These are phyloP conservation scores for Yamadazyma atlantica DNA, from an alignment of 1,139 yeast species.

Conservation along the genomic window DNA sequence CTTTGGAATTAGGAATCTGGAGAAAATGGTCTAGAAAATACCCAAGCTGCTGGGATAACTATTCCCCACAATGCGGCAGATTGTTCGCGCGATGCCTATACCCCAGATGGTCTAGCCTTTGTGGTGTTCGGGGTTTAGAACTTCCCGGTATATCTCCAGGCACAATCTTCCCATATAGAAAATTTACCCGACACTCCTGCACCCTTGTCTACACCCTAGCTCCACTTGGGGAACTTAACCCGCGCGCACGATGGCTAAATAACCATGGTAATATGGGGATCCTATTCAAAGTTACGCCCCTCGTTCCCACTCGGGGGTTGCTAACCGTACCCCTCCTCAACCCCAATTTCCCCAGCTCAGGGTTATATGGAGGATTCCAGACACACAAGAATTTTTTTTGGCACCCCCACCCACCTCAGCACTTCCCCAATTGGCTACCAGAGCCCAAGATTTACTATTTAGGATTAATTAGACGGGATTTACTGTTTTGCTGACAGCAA, in stretches of 20 bases:
- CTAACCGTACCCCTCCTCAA: constrained; percentile 2
- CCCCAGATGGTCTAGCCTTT: no score
- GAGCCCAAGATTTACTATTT: constrained; percentile 1
- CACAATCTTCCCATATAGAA: neutral
- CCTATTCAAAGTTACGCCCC: no score
- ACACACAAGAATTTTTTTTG: neutral
- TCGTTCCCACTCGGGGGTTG: neutral
- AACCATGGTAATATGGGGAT: neutral
- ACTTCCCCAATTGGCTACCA: neutral
- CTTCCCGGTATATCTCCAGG: neutral
- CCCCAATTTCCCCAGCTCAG: neutral
- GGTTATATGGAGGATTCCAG: neutral
- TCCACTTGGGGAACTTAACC: neutral
- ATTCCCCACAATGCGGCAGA: no score
- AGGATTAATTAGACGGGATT: constrained; percentile 2
- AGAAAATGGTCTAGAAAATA: no score
- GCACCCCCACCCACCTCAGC: neutral
- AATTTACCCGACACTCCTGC: constrained; percentile 2
- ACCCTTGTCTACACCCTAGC: neutral
- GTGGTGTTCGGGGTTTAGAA: constrained; percentile 1
- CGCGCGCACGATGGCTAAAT: neutral
- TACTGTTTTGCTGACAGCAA: neutral
- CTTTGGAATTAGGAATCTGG: no score
- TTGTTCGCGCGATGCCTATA: no score
- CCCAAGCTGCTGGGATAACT: no score